Conservation (phyloP, 2,329 filamentous ascomycete genomes). For the Phyllachora maydis region DNA sequence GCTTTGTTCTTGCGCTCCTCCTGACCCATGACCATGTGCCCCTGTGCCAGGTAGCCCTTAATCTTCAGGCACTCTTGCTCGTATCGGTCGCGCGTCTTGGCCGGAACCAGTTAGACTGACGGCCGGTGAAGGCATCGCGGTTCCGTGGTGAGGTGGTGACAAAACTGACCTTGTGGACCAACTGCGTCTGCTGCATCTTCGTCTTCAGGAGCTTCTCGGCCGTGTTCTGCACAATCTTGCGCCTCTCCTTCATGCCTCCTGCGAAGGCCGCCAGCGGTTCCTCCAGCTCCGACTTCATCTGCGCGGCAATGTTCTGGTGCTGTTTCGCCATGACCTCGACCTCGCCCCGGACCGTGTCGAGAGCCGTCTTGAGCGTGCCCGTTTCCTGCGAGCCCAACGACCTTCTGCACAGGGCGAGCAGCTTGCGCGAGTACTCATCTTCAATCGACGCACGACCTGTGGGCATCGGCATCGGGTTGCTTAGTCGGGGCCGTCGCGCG, state of each 20-base stretch:
- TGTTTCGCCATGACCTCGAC: slow-evolving; percentile 88
- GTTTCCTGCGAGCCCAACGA: slow-evolving; percentile 72
- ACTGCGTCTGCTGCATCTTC: slow-evolving; percentile 77
- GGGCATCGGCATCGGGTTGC: too few species aligned
- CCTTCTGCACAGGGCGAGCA: slow-evolving; percentile 72
- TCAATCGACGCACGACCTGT: slow-evolving; percentile 78
- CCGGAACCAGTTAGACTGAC: slow-evolving; percentile 2
- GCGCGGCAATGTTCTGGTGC: slow-evolving; percentile 69
- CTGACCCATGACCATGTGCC: slow-evolving; percentile 99
- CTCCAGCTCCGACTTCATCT: slow-evolving; percentile 93
- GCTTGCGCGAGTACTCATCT: slow-evolving; percentile 85
- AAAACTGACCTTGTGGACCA: slow-evolving; percentile 81
- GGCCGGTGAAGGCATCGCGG: slow-evolving; percentile 2
- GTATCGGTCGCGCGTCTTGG: slow-evolving; percentile 69
- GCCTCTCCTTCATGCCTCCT: slow-evolving; percentile 85
- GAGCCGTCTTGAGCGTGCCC: slow-evolving; percentile 62
- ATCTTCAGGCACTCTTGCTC: slow-evolving; percentile 97
- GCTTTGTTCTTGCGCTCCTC: slow-evolving; percentile 98
- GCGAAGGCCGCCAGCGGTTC: slow-evolving; percentile 83
- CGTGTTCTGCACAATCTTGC: slow-evolving; percentile 87
- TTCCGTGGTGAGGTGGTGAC: slow-evolving; percentile 1
- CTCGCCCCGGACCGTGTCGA: slow-evolving; percentile 76
- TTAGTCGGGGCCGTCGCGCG: background rate
- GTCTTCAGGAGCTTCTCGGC: slow-evolving; percentile 88
- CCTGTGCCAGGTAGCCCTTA: slow-evolving; percentile 93